Conservation (phyloP, 1,284 basidiomycete species). For the Schizophyllum commune region DNA sequence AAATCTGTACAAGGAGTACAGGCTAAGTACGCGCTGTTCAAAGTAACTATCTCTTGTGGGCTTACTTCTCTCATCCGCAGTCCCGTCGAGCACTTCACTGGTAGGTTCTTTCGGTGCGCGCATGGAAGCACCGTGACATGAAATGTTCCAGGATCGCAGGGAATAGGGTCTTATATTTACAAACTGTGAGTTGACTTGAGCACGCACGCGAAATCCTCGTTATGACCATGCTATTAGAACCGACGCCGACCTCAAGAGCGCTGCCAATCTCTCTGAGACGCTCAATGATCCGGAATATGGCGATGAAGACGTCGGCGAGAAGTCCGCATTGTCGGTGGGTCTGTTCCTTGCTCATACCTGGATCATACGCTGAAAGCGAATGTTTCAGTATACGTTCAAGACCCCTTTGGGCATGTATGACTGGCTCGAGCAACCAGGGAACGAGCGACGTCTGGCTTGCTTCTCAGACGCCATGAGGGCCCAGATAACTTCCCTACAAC, state of each 20-base stretch:
- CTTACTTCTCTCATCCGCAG: background rate
- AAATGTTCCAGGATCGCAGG: background rate
- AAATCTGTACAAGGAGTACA: conserved; percentile 21
- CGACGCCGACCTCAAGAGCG: conserved; percentile 18
- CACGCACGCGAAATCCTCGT: background rate
- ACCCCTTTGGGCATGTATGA: conserved; percentile 12
- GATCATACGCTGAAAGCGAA: no score
- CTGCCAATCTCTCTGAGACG: conserved; percentile 18
- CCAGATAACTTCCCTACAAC: no score
- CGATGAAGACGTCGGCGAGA: conserved; percentile 9
- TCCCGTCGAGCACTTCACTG: conserved; percentile 13
- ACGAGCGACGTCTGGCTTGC: conserved; percentile 11
- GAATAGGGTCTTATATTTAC: background rate
- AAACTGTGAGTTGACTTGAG: background rate
- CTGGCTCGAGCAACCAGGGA: conserved; percentile 17
- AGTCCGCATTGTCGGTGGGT: background rate
- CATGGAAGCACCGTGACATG: conserved; percentile 9
- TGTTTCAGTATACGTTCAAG: conserved; percentile 9
- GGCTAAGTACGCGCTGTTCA: conserved; percentile 9
- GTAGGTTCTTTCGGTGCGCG: conserved; percentile 16
- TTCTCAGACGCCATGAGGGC: conserved; percentile 16
- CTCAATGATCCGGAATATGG: conserved; percentile 15
- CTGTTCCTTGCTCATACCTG: no score
- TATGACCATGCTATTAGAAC: conserved; percentile 8
- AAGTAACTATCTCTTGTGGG: background rate